These are phyloP conservation scores for Penicillium waksmanii DNA, from an alignment of 495 filamentous ascomycete species.

Conservation along the genomic window DNA sequence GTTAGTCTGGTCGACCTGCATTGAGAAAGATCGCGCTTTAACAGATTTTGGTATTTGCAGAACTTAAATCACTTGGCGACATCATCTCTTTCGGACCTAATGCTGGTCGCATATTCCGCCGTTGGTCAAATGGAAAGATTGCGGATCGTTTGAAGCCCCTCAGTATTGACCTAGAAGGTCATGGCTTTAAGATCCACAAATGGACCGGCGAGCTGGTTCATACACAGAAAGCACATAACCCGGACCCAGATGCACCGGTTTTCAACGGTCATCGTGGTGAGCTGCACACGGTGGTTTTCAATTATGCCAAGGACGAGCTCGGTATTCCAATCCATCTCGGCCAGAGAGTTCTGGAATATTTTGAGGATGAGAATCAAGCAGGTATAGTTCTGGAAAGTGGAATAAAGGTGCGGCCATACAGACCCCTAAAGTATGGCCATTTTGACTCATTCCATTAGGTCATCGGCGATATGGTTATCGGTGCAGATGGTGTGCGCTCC, in stretches of 20 bases:
- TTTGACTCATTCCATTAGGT: slow-evolving; percentile 26
- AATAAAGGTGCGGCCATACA: slow-evolving; percentile 31
- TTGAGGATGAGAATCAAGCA: slow-evolving; percentile 55
- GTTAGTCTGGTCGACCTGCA: slow-evolving; percentile 1
- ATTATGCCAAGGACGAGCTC: slow-evolving; percentile 55
- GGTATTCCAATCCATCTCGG: slow-evolving; percentile 60
- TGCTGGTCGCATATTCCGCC: slow-evolving; percentile 57
- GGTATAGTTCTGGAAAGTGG: slow-evolving; percentile 59
- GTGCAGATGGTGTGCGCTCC: slow-evolving; percentile 62
- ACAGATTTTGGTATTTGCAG: slow-evolving; percentile 10
- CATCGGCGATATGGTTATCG: slow-evolving; percentile 41
- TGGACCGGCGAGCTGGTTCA: slow-evolving; percentile 64
- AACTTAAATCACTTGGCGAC: slow-evolving; percentile 62
- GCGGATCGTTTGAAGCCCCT: slow-evolving; percentile 50
- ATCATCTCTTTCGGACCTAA: slow-evolving; percentile 69
- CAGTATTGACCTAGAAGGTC: slow-evolving; percentile 52
- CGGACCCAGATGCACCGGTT: slow-evolving; percentile 53
- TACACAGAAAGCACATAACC: slow-evolving; percentile 51
- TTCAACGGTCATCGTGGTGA: slow-evolving; percentile 66
- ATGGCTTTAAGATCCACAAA: slow-evolving; percentile 59
- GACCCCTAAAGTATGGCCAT: neutral
- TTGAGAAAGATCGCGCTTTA: neutral
- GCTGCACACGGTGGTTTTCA: slow-evolving; percentile 61
- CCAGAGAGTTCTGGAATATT: slow-evolving; percentile 56
- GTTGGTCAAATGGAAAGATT: slow-evolving; percentile 52